phyloP scores from a whole-genome alignment of 2,329 filamentous ascomycete species.

The Epichloe bromicola region DNA sequence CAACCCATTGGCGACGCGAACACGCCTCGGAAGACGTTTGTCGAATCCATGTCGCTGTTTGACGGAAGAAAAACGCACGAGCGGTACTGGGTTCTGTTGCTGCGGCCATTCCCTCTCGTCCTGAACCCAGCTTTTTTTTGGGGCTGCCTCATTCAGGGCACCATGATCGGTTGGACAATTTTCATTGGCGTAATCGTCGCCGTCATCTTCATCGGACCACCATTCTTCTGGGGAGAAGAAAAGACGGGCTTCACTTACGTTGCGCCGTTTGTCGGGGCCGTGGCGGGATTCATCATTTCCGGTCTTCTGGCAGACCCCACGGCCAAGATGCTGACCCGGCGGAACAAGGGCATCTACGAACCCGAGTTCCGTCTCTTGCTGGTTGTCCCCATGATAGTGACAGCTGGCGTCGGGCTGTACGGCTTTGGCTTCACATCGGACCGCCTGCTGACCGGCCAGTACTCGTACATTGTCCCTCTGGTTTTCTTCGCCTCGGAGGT shows the following conservation, averaged over 20 bases:
- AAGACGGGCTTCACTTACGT: conserved; percentile 79
- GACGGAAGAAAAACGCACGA: conserved; percentile 75
- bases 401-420: conserved; percentile 67
- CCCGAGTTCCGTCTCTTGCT: conserved; percentile 81
- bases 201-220: conserved; percentile 69
- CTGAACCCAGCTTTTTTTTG: conserved; percentile 77
- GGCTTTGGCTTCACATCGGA: conserved; percentile 68
- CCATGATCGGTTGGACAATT: conserved; percentile 90
- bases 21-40: conserved; percentile 43
- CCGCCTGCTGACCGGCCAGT: conserved; percentile 40
- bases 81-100: conserved; percentile 47
- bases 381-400: conserved; percentile 67
- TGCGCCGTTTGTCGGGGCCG: conserved; percentile 71
- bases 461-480: conserved; percentile 61
- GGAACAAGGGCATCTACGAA: conserved; percentile 74
- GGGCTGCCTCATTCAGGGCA: conserved; percentile 67
- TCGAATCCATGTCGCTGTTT: conserved; percentile 53
- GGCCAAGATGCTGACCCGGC: conserved; percentile 54
- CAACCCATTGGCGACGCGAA: conserved; percentile 21
- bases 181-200: conserved; percentile 77
- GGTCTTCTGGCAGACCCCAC: conserved; percentile 62
- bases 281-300: conserved; percentile 64
- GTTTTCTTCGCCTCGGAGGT: conserved; percentile 78
- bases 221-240: conserved; percentile 70
- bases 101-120: conserved; percentile 73